Evolutionary conservation across 768 basidiomycete genomes (phyloP).

Genomic region (Pisolithus sp.): DNA sequence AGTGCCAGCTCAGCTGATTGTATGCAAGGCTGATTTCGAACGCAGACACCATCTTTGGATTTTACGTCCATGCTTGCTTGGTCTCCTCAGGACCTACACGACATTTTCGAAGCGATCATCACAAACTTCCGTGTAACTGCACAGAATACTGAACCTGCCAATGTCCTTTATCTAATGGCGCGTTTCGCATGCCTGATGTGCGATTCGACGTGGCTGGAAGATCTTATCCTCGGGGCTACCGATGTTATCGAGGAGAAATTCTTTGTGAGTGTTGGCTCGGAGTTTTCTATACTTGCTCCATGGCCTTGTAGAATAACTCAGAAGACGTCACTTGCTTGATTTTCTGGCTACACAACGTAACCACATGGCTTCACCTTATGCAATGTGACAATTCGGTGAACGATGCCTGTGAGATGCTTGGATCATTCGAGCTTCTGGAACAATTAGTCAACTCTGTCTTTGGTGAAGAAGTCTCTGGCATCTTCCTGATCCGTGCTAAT

Average conservation of each 20-base stretch:
- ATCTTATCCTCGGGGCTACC: slow-evolving; percentile 84
- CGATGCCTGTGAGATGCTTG: slow-evolving; percentile 75
- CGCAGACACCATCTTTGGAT: slow-evolving; percentile 65
- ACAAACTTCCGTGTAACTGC: slow-evolving; percentile 65
- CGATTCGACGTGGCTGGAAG: slow-evolving; percentile 88
- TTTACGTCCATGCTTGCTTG: slow-evolving; percentile 92
- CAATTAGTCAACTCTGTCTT: slow-evolving; percentile 94
- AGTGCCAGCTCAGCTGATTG: background rate
- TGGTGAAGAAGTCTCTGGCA: slow-evolving; percentile 41
- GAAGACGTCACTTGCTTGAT: slow-evolving; percentile 83
- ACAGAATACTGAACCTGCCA: slow-evolving; percentile 81
- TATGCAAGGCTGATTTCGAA: slow-evolving; percentile 14
- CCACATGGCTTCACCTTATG: slow-evolving; percentile 86
- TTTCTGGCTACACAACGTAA: slow-evolving; percentile 94
- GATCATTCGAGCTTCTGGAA: slow-evolving; percentile 79
- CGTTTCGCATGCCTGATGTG: slow-evolving; percentile 92
- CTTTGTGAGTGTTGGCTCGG: slow-evolving; percentile 56
- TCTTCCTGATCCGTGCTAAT: slow-evolving; percentile 3
- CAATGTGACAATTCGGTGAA: slow-evolving; percentile 76
- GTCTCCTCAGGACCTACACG: slow-evolving; percentile 69
- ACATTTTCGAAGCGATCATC: slow-evolving; percentile 78
- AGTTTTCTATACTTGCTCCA: slow-evolving; percentile 6
- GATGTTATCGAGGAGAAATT: slow-evolving; percentile 89
- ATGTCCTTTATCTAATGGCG: slow-evolving; percentile 82
- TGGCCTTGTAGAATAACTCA: slow-evolving; percentile 52